Evolutionary conservation across 306 rosid species (phyloP).

Genomic region (Cyclanthera cordifolia): DNA sequence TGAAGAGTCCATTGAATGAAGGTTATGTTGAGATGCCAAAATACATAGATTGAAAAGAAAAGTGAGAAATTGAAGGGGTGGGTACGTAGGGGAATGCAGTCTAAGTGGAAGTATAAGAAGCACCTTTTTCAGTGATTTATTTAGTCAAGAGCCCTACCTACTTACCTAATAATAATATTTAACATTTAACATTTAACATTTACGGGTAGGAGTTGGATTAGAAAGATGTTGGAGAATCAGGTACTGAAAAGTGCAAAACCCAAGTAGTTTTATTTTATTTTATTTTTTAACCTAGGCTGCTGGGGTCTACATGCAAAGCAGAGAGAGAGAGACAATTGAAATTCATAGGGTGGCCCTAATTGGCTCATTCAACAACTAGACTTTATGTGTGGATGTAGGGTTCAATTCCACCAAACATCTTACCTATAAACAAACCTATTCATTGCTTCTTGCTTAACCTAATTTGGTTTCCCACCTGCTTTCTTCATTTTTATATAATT

Average conservation of each 20-base stretch:
- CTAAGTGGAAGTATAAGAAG: slow-evolving; percentile 11
- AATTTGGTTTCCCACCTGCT: not conserved
- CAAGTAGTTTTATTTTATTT: too few species aligned
- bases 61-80: not conserved
- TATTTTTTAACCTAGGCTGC: not conserved
- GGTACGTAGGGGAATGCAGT: not conserved
- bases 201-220: slow-evolving; percentile 2
- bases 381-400: not conserved
- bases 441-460: not conserved
- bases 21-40: not conserved
- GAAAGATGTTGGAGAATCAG: slow-evolving; percentile 13
- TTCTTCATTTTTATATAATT: not conserved
- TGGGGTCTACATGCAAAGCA: not conserved
- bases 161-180: too few species aligned
- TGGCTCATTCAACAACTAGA: not conserved
- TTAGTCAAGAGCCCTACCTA: not conserved
- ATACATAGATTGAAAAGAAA: not conserved
- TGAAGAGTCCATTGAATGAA: not conserved
- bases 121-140: slow-evolving; percentile 11
- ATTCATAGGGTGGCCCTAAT: not conserved
- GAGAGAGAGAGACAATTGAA: not conserved
- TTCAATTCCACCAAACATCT: slow-evolving; percentile 3
- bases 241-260: slow-evolving; percentile 16
- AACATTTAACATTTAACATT: too few species aligned
- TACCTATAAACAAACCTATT: not conserved